Evolutionary conservation across 2,329 filamentous ascomycete genomes (phyloP).

Genomic region (Hypoxylon sp.): DNA sequence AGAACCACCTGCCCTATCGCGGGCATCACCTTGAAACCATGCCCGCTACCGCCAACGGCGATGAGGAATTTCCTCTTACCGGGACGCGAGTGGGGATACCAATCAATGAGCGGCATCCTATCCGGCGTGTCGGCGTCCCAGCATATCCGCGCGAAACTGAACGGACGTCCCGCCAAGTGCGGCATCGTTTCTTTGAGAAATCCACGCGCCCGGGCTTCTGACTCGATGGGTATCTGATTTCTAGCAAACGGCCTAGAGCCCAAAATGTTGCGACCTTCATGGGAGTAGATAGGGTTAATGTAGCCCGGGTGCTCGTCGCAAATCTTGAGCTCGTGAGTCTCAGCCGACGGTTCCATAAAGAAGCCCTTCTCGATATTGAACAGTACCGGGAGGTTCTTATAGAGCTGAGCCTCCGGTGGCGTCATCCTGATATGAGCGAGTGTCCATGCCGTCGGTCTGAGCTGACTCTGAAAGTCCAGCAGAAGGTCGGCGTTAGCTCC

Average conservation of each 20-base stretch:
- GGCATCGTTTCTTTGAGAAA: slow-evolving; percentile 66
- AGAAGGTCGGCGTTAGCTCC: slow-evolving; percentile 61
- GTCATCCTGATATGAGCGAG: slow-evolving; percentile 63
- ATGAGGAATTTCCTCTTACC: slow-evolving; percentile 53
- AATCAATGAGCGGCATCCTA: slow-evolving; percentile 63
- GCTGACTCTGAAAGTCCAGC: slow-evolving; percentile 63
- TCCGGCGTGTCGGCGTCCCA: slow-evolving; percentile 69
- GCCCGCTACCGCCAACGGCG: slow-evolving; percentile 63
- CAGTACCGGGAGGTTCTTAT: slow-evolving; percentile 61
- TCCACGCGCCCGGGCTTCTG: slow-evolving; percentile 59
- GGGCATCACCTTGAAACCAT: slow-evolving; percentile 66
- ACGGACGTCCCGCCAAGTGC: slow-evolving; percentile 60
- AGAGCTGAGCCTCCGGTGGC: slow-evolving; percentile 57
- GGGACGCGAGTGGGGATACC: slow-evolving; percentile 58
- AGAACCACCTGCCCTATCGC: slow-evolving; percentile 62
- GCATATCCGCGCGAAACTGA: slow-evolving; percentile 64
- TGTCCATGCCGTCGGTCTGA: slow-evolving; percentile 67
- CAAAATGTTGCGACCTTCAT: slow-evolving; percentile 15
- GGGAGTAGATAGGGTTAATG: slow-evolving; percentile 56
- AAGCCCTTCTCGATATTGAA: slow-evolving; percentile 63
- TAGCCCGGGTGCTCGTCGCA: slow-evolving; percentile 70
- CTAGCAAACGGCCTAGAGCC: slow-evolving; percentile 42
- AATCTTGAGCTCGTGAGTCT: slow-evolving; percentile 60
- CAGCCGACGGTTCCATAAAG: slow-evolving; percentile 62
- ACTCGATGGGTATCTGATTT: slow-evolving; percentile 59